phyloP scores from a whole-genome alignment of 139 green algal genomes.

The Chlorella sp. region DNA sequence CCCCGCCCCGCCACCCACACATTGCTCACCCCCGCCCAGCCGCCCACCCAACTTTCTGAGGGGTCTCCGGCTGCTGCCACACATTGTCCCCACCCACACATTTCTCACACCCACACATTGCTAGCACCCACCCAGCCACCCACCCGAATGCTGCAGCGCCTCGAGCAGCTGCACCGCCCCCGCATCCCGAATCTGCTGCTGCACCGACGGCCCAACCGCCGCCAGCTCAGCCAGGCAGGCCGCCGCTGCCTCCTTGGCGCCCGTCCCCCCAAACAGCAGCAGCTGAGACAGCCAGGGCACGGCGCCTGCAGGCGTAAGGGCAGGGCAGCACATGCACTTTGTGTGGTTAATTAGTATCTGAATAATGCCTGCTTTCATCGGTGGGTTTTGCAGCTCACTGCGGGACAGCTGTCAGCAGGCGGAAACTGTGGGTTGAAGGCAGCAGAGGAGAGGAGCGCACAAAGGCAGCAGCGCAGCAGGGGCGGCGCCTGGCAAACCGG shows the following conservation, averaged over 20 bases:
- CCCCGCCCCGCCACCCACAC: no score
- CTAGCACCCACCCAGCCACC: background rate
- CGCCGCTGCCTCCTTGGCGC: slow-evolving; percentile 47
- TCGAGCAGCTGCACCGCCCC: slow-evolving; percentile 29
- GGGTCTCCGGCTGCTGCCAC: no score
- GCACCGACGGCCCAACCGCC: slow-evolving; percentile 20
- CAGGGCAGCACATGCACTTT: background rate
- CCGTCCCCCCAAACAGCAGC: slow-evolving; percentile 36
- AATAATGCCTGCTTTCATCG: no score
- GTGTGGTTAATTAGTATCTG: no score
- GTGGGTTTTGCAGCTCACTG: no score
- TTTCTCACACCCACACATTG: no score
- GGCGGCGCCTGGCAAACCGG: background rate
- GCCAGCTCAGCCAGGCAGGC: slow-evolving; percentile 39
- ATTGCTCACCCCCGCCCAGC: no score
- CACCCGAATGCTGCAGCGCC: slow-evolving; percentile 22
- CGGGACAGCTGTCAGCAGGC: no score
- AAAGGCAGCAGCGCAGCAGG: background rate
- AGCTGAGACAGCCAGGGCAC: slow-evolving; percentile 49
- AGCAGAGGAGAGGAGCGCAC: background rate
- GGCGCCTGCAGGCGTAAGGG: slow-evolving; percentile 25
- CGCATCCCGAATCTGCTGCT: slow-evolving; percentile 37
- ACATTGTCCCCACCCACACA: no score
- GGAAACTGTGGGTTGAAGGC: no score
- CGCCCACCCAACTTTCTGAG: no score